These are phyloP conservation scores for Chytriomyces confervae DNA, from an alignment of 192 early-diverging fungal genomes.

Conservation along the genomic window DNA sequence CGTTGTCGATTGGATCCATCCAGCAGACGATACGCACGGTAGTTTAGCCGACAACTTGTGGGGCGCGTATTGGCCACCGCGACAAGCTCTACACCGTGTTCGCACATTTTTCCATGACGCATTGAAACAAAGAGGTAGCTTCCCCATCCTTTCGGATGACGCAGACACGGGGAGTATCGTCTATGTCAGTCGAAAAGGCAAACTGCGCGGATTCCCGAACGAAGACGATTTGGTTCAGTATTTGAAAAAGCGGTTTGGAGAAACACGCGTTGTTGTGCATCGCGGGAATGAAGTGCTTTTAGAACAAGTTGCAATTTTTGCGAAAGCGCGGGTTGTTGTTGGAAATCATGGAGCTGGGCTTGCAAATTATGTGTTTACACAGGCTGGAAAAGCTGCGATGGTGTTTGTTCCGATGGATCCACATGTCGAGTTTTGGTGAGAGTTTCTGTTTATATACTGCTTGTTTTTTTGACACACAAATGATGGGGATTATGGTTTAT, in stretches of 20 bases:
- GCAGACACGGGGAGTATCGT: background rate
- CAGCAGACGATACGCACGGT: background rate
- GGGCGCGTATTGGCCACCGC: conserved; percentile 29
- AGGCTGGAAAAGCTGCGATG: conserved; percentile 16
- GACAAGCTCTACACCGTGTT: background rate
- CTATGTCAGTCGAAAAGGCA: conserved; percentile 1
- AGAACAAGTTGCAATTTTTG: conserved; percentile 19
- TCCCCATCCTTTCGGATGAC: background rate
- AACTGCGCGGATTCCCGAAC: conserved; percentile 26
- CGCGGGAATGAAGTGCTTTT: conserved; percentile 11
- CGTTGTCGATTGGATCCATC: conserved; percentile 24
- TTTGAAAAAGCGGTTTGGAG: conserved; percentile 3
- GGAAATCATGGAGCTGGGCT: conserved; percentile 30
- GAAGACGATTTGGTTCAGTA: conserved; percentile 5
- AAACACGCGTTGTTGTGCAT: conserved; percentile 2
- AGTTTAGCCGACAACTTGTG: conserved; percentile 11
- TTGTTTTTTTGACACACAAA: background rate
- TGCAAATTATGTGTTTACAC: conserved; percentile 22
- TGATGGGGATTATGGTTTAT: background rate
- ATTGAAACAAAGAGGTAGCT: background rate
- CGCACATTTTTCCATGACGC: conserved; percentile 18
- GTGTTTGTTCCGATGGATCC: conserved; percentile 35
- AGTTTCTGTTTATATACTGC: background rate
- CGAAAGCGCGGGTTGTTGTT: conserved; percentile 22
- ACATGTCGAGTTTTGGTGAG: conserved; percentile 14